These are phyloP conservation scores for Mallotus japonicus DNA, from an alignment of 441 rosid genomes.

Conservation along the genomic window DNA sequence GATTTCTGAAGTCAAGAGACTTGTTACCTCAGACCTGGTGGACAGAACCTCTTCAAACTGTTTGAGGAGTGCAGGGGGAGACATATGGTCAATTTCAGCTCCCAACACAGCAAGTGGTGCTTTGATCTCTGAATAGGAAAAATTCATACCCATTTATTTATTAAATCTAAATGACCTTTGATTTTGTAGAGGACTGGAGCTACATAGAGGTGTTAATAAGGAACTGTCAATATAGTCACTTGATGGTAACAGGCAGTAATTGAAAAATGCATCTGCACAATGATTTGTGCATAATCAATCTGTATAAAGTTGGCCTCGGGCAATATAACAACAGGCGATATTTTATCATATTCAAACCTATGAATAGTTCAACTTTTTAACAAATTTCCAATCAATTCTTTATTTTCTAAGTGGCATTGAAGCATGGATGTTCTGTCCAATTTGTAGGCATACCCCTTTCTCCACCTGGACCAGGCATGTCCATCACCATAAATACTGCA, in stretches of 20 bases:
- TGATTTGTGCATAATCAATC: no score
- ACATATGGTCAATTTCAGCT: constrained; percentile 60
- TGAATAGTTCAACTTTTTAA: no score
- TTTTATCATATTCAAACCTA: no score
- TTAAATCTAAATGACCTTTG: constrained; percentile 3
- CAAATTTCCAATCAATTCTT: background rate
- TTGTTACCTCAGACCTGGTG: constrained; percentile 55
- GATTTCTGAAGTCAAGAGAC: background rate
- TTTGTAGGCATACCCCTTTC: no score
- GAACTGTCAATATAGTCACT: no score
- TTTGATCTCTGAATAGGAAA: constrained; percentile 44
- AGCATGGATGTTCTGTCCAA: no score
- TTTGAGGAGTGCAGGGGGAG: constrained; percentile 68
- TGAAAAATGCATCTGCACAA: no score
- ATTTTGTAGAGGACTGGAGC: background rate
- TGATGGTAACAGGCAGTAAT: no score
- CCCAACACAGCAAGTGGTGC: constrained; percentile 61
- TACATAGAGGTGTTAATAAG: no score
- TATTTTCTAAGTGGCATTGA: background rate
- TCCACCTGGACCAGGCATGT: background rate
- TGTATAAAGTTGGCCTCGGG: no score
- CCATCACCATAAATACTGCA: background rate
- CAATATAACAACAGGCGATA: background rate
- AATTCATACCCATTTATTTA: background rate
- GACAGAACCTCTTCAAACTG: constrained; percentile 57